Evolutionary conservation across 2,329 filamentous ascomycete species (phyloP), one percentile per base, ranked within the genome.

Genomic region (Colletotrichum coccodes): DNA sequence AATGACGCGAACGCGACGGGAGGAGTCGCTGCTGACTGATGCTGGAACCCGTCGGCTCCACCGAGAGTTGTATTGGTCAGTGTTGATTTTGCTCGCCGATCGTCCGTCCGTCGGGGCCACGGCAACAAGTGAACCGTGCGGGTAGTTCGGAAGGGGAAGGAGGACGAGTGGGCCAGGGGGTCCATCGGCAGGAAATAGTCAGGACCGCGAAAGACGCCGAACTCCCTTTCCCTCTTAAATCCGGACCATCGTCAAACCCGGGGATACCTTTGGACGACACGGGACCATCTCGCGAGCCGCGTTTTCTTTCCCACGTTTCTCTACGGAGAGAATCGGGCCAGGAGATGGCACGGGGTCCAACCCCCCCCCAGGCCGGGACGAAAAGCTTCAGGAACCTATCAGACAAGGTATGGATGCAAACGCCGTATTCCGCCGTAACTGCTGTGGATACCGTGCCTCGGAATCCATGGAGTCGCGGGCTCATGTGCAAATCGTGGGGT

Each of bases 41-140:
- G 60, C 46, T 49, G 63, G 47, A 47, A 46, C 34, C n/a, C n/a
- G n/a, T n/a, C n/a, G n/a, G 38, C 53, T 30, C 53, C 38, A n/a
- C 34, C 7, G 0, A 14, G 23, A 21, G 23, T 16, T n/a, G 6
- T 30, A 14, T 56, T 16, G 21, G 14, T 28, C 5, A 21, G 36
- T 21, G 26, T 58, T 58, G 40, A 28, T 58, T 46, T 12, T 9
- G n/a, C 26, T 65, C 38, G 49, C 32, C 61, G 49, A 56, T 40
- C 53, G 60, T 32, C 52, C 59, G 50, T 53, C 65, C 47, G 44
- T 49, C 65, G 54, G 65, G 32, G 49, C 34, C 60, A 49, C 47
- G 65, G 65, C 56, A 21, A 34, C 40, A 44, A 50, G 61, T 60
- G 65, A 65, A 44, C 61, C 65, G 47, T 65, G 54, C 54, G 54